Percentiles rank a stretch among this genome's conserved stretches.
Evolutionary conservation across 306 rosid genomes (phyloP).

Genomic region (Acacia confusa): DNA sequence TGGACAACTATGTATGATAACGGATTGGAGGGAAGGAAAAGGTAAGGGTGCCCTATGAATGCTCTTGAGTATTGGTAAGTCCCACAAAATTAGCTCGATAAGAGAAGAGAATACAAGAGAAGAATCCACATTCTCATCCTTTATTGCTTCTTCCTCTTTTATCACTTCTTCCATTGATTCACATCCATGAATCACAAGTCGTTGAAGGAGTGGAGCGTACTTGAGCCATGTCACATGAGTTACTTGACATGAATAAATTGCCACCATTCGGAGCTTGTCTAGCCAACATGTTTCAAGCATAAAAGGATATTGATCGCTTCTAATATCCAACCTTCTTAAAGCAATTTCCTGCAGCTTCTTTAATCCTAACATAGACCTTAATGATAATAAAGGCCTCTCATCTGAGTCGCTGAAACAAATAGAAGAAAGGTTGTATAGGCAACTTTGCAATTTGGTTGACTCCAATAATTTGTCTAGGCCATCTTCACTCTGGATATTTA

Average conservation of each 20-base stretch:
- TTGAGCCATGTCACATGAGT: not conserved
- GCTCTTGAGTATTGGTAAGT: not conserved
- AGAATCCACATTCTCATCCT: constrained; percentile 2
- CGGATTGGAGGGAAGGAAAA: not conserved
- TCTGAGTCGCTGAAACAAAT: too few species aligned
- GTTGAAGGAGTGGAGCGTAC: not conserved
- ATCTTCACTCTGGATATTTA: not conserved
- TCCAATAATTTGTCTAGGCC: not conserved
- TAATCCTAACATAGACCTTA: not conserved
- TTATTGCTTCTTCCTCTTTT: too few species aligned
- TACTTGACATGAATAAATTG: not conserved
- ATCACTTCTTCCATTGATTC: not conserved
- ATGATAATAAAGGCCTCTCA: not conserved
- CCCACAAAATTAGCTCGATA: accelerated
- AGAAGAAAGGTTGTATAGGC: accelerated
- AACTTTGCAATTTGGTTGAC: not conserved
- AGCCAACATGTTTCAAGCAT: not conserved
- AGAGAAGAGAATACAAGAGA: not conserved
- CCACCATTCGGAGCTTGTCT: not conserved
- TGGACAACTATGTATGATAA: accelerated
- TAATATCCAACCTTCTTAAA: accelerated
- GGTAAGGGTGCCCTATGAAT: not conserved
- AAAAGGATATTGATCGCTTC: not conserved
- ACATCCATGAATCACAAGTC: accelerated
- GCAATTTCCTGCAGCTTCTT: not conserved